These are phyloP conservation scores for Orbilia javanica DNA, from an alignment of 2,329 filamentous ascomycete species.

Conservation along the genomic window DNA sequence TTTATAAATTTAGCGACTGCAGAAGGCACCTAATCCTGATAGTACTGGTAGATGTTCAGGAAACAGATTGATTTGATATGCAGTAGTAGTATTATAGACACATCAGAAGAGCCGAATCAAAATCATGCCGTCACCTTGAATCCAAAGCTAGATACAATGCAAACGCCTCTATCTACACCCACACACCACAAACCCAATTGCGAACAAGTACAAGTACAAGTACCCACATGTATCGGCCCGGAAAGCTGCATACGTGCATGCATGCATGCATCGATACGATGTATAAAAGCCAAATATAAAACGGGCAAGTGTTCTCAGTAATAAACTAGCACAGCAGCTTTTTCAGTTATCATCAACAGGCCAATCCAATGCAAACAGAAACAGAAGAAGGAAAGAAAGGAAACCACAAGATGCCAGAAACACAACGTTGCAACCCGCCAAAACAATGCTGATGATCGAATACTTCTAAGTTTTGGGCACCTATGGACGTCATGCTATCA, in stretches of 20 bases:
- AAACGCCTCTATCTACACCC: constrained; percentile 17
- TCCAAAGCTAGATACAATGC: too few relatives aligned
- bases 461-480: constrained; percentile 32
- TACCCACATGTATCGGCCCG: not conserved
- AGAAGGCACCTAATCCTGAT: not conserved
- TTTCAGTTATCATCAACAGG: constrained; percentile 10
- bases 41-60: not conserved
- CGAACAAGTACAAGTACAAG: not conserved
- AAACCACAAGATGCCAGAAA: constrained; percentile 18
- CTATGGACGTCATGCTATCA: constrained; percentile 37
- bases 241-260: constrained; percentile 9
- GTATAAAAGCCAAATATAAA: constrained; percentile 1
- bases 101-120: not conserved
- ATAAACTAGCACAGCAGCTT: not conserved
- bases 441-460: constrained; percentile 39
- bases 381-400: not conserved
- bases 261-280: not conserved
- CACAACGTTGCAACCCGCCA: constrained; percentile 36
- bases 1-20: too few relatives aligned
- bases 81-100: not conserved
- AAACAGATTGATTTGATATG: not conserved
- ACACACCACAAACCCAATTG: not conserved
- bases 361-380: constrained; percentile 5
- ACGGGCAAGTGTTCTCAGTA: not conserved
- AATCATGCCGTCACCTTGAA: not conserved